Percentiles rank a stretch among this genome's conserved stretches.
Evolutionary conservation across 2,329 filamentous ascomycete species (phyloP).

Genomic region (Colletotrichum godetiae): DNA sequence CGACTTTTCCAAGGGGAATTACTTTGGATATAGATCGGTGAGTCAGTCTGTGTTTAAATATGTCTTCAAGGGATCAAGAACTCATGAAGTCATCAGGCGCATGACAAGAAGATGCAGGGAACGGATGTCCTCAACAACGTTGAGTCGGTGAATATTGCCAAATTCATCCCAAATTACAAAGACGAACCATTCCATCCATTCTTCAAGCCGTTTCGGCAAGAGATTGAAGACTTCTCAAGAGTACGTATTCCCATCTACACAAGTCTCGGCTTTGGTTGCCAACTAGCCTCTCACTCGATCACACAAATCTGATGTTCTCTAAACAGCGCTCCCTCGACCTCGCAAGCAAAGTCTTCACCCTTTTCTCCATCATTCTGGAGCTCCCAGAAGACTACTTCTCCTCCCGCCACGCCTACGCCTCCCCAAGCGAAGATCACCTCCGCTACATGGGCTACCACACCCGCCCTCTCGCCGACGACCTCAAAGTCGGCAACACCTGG

Average conservation of each 20-base stretch:
- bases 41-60: not conserved
- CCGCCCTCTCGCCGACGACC: slow-evolving; percentile 53
- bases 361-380: slow-evolving; percentile 61
- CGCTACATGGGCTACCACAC: slow-evolving; percentile 67
- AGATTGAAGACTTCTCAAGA: slow-evolving; percentile 62
- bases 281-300: slow-evolving; percentile 49
- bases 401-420: slow-evolving; percentile 61
- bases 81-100: slow-evolving; percentile 33
- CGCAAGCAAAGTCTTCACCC: slow-evolving; percentile 41
- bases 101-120: slow-evolving; percentile 46
- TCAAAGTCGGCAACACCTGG: slow-evolving; percentile 40
- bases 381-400: slow-evolving; percentile 65
- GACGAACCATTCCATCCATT: slow-evolving; percentile 49
- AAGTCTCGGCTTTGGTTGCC: slow-evolving; percentile 44
- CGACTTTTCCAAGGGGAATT: slow-evolving; percentile 56
- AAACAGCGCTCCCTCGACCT: slow-evolving; percentile 44
- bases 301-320: slow-evolving; percentile 34
- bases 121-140: slow-evolving; percentile 57
- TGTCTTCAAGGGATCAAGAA: not conserved
- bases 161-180: slow-evolving; percentile 55
- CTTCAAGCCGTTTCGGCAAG: slow-evolving; percentile 52
- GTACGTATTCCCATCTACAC: slow-evolving; percentile 50
- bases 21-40: slow-evolving; percentile 58
- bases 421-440: slow-evolving; percentile 63
- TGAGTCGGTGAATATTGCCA: slow-evolving; percentile 65